phyloP scores from a whole-genome alignment of 208 protist species.

The Lotmaria passim region DNA sequence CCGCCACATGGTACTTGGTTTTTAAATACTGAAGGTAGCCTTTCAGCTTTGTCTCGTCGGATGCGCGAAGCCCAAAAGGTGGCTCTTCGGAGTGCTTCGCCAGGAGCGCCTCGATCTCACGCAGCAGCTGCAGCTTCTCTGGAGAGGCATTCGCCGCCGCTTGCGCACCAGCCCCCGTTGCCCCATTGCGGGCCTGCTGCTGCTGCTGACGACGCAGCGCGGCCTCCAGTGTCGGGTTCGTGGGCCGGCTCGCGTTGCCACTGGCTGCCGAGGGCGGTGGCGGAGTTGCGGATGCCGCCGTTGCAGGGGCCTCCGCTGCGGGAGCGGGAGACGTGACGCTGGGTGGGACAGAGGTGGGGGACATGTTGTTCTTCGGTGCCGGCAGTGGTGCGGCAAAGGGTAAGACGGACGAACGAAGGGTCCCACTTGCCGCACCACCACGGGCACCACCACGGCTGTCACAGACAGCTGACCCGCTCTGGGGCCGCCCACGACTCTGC shows the following conservation, averaged over 20 bases:
- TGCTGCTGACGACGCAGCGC: slow-evolving; percentile 73
- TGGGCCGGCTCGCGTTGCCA: not conserved
- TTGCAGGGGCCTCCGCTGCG: not conserved
- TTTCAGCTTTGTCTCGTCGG: slow-evolving; percentile 67
- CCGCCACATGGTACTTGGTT: slow-evolving; percentile 41
- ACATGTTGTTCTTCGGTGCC: not conserved
- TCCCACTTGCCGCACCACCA: too few relatives aligned
- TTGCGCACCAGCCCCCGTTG: not conserved
- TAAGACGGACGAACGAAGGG: not conserved
- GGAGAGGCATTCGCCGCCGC: slow-evolving; percentile 31
- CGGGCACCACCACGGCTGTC: too few relatives aligned
- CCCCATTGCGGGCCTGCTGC: slow-evolving; percentile 20
- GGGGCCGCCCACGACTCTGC: slow-evolving; percentile 28
- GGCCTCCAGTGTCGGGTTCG: slow-evolving; percentile 78
- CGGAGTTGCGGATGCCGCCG: not conserved
- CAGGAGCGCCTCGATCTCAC: slow-evolving; percentile 62
- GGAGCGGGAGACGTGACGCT: not conserved
- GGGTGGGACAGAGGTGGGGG: not conserved
- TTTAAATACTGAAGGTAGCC: slow-evolving; percentile 73
- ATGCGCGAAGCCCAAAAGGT: slow-evolving; percentile 77
- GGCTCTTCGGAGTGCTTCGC: slow-evolving; percentile 46
- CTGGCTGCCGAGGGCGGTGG: not conserved
- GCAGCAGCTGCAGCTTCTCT: slow-evolving; percentile 63
- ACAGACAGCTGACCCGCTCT: slow-evolving; percentile 4
- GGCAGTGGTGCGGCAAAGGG: not conserved